Percentiles rank a stretch among this genome's conserved stretches.
These are phyloP conservation scores for Leptographium procerum DNA, from an alignment of 2,329 filamentous ascomycete species.

Conservation along the genomic window DNA sequence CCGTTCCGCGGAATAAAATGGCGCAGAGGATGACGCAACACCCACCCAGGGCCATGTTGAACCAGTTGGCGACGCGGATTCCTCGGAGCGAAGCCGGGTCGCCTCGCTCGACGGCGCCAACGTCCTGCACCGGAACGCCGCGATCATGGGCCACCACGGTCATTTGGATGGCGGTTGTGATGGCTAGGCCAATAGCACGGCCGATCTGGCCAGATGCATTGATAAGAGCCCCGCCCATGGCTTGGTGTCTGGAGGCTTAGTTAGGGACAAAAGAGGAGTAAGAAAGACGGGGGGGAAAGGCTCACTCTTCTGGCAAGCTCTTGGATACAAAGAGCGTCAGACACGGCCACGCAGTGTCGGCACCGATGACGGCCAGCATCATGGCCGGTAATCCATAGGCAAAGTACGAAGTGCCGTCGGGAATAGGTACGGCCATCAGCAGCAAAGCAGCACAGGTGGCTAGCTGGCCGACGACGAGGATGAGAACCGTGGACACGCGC, in stretches of 20 bases:
- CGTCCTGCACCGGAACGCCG: conserved; percentile 30
- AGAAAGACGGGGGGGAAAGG: neutral
- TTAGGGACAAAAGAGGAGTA: too few species aligned
- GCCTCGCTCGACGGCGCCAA: conserved; percentile 28
- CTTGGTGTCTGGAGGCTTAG: conserved; percentile 40
- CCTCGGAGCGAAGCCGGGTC: conserved; percentile 34
- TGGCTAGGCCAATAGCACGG: conserved; percentile 50
- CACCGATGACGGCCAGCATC: conserved; percentile 50
- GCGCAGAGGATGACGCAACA: conserved; percentile 30
- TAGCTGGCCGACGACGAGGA: conserved; percentile 45
- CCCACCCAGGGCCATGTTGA: conserved; percentile 35
- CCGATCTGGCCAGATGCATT: conserved; percentile 55
- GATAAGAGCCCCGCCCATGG: conserved; percentile 54
- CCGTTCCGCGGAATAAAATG: conserved; percentile 36
- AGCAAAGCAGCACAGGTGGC: conserved; percentile 37
- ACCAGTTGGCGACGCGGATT: conserved; percentile 38
- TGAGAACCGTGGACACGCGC: conserved; percentile 42
- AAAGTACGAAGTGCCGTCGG: conserved; percentile 44
- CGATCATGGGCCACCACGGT: conserved; percentile 41
- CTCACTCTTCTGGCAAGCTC: conserved; percentile 33
- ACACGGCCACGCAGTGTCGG: conserved; percentile 53
- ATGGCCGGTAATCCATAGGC: conserved; percentile 55
- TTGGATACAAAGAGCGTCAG: conserved; percentile 55
- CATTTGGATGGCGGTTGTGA: conserved; percentile 52
- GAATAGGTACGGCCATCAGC: conserved; percentile 52